Evolutionary conservation across 352 stramenopile species (phyloP), one percentile per base, ranked within the genome.

Genomic region (Pythium volutum): DNA sequence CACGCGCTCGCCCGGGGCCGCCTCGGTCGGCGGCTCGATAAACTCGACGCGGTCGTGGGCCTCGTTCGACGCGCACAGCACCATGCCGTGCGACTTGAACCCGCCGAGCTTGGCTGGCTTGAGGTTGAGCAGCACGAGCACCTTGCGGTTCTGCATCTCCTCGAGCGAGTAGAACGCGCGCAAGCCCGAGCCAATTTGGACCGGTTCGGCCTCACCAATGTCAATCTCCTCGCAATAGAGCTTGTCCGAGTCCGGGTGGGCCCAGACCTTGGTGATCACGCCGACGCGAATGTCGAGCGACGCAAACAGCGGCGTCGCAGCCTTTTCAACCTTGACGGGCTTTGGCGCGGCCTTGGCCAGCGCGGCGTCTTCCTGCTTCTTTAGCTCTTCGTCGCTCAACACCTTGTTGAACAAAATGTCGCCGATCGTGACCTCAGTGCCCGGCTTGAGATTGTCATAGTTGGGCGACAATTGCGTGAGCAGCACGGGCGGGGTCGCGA

Each of bases 171-270:
- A 98, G 79, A 99, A 98, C 46, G 84, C 73, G 50, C 93, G 79
- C 55, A 99, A 74, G 23, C 97, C 98, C 31, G 93, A 99, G 25
- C 87, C 96, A 60, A 99, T 98, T 59, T 88, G 81, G 61, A 97
- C 94, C 23, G 97, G 95, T 59, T 87, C 81, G 11, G 90, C 84
- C 59, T 96, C 96, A 22, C 97, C 98, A 29, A 99, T 79, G 71
- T 99, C 96, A 46, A 99, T 99, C 77, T 99, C 97, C 76, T 99
- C 97, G 67, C 97, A 99, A 72, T 95, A 99, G 1, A 99, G 83
- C 71, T 98, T 99, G 42, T 95, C 87, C 66, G 81, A 91, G 52
- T 94, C 85, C 14, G 84, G 84, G 66, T 95, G 87, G 52, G 84
- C 78, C 87, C 87, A 95, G 10, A 79, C 85, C 64, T 91, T 91